A percentile compares a stretch with the other conserved stretches of the same genome.
phyloP scores from a whole-genome alignment of 805 yeast species.

The Pichia deserticola region DNA sequence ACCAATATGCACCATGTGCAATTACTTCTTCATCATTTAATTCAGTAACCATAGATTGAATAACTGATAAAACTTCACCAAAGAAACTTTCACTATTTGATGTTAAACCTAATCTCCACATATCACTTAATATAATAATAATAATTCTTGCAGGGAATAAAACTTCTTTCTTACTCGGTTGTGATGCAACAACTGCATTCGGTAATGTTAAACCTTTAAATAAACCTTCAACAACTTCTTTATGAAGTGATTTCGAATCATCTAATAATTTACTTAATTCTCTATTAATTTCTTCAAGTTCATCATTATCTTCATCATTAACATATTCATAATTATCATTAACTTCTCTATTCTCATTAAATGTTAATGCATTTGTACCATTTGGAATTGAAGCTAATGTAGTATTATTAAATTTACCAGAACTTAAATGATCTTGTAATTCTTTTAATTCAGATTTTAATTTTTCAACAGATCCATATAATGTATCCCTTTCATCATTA shows the following conservation, averaged over 20 bases:
- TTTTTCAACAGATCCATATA: constrained; percentile 53
- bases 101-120: constrained; percentile 97
- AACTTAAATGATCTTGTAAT: constrained; percentile 24
- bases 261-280: constrained; percentile 65
- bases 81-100: constrained; percentile 85
- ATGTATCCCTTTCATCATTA: constrained; percentile 57
- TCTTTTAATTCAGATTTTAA: constrained; percentile 36
- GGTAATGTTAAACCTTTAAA: constrained; percentile 82
- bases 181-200: constrained; percentile 75
- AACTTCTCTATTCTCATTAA: constrained; percentile 7
- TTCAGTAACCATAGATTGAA: constrained; percentile 75
- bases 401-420: constrained; percentile 14
- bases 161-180: constrained; percentile 80
- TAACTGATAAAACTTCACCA: constrained; percentile 80
- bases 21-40: constrained; percentile 81
- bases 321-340: not conserved
- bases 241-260: constrained; percentile 64
- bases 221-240: constrained; percentile 81
- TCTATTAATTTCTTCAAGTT: constrained; percentile 65
- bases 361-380: constrained; percentile 10
- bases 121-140: constrained; percentile 84
- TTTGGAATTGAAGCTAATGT: constrained; percentile 8
- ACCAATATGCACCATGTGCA: constrained; percentile 94
- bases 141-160: constrained; percentile 93
- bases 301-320: constrained; percentile 30